phyloP scores from a whole-genome alignment of 2,329 filamentous ascomycete genomes.

The Exutisphaerella laricina region DNA sequence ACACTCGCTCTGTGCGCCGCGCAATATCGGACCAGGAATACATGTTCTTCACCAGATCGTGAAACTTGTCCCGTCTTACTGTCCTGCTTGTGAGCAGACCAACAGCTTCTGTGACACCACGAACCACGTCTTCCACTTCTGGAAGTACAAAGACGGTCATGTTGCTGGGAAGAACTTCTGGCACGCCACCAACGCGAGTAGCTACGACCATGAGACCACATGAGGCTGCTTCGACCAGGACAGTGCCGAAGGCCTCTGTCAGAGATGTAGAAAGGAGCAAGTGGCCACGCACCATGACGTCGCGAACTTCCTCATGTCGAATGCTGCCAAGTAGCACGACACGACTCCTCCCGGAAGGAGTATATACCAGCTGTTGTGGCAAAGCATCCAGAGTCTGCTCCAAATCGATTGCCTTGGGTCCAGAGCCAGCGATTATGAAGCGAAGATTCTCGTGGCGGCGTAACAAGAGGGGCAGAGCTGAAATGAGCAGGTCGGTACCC shows the following conservation, averaged over 20 bases:
- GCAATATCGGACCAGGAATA: slow-evolving; percentile 98
- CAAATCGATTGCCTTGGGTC: slow-evolving; percentile 93
- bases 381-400: slow-evolving; percentile 87
- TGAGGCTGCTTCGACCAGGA: slow-evolving; percentile 93
- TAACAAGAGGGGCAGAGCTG: slow-evolving; percentile 87
- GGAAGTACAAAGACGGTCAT: slow-evolving; percentile 98
- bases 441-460: slow-evolving; percentile 85
- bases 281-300: slow-evolving; percentile 95
- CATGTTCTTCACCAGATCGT: slow-evolving; percentile 96
- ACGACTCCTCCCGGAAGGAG: slow-evolving; percentile 67
- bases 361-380: slow-evolving; percentile 36
- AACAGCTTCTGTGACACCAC: slow-evolving; percentile 84
- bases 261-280: slow-evolving; percentile 94
- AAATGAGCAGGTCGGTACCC: slow-evolving; percentile 93
- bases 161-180: slow-evolving; percentile 87
- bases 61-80: slow-evolving; percentile 86
- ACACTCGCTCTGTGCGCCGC: slow-evolving; percentile 86
- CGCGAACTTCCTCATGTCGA: slow-evolving; percentile 90
- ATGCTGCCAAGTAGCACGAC: slow-evolving; percentile 89
- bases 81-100: slow-evolving; percentile 65
- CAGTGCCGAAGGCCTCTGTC: slow-evolving; percentile 95
- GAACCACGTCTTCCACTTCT: slow-evolving; percentile 90
- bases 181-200: slow-evolving; percentile 92
- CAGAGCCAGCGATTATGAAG: slow-evolving; percentile 93
- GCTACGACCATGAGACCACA: slow-evolving; percentile 96